Evolutionary conservation across 1,139 yeast species (phyloP), one percentile per base, ranked within the genome.

Genomic region (Saccharomyces pastorianus): DNA sequence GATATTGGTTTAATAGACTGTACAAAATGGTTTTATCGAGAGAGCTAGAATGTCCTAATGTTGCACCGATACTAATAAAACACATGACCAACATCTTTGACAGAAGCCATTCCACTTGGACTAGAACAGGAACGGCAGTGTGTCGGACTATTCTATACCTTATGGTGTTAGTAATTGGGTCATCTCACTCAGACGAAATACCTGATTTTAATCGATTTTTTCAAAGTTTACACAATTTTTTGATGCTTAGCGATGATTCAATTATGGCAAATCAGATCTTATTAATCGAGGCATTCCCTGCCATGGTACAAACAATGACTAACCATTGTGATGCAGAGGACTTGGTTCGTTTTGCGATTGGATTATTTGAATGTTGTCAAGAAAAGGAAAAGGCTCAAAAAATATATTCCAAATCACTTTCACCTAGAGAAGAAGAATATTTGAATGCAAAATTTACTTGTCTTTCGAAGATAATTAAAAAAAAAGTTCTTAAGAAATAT

Each of bases 211-310:
- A 62, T 61, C 52, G 68, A 69, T 41, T 60, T 69, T 64, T 79
- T 65, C 69, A 73, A 61, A 63, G 81, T 0, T 73, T 78, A 26
- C 68, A 81, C 2, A 66, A 67, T 20, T 84, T 84, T 64, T 73
- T 84, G 55, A 66, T 76, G 0, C 67, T 79, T 34, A 76, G 75
- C 44, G 74, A 79, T 14, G 77, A 76, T 5, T 62, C 75, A 0
- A 73, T 83, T 56, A 73, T 81, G 47, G 76, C 78, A 46, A 90
- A 84, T 64, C 91, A 85, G 65, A 73, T 81, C 11, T 69, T 79
- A 48, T 69, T 85, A 38, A 65, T 85, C 59, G 86, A 83, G 52
- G 77, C 78, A 23, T 73, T 82, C 57, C 88, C 84, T 62, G 71
- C 80, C 47, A 77, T 82, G 61, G 63, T 83, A 46, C 72, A 68